Conservation (phyloP, 2,329 filamentous ascomycete genomes). For the Cercospora zeina region DNA sequence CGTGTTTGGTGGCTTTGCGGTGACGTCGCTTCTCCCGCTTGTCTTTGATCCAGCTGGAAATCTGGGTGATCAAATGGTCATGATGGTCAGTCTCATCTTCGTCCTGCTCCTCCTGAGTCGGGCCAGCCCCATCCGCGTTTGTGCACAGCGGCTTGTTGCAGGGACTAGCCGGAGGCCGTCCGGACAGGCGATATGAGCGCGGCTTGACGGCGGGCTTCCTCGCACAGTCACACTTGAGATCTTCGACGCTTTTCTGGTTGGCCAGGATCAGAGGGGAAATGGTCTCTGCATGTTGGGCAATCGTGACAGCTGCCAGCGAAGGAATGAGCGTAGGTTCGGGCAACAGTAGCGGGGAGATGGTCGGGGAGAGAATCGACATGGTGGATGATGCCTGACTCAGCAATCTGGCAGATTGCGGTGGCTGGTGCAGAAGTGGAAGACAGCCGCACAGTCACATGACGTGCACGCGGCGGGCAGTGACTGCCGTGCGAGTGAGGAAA, state of each 20-base stretch:
- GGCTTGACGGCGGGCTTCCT: conserved; percentile 44
- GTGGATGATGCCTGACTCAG: neutral
- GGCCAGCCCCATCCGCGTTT: conserved; percentile 17
- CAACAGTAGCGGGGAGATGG: neutral
- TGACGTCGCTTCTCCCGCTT: conserved; percentile 69
- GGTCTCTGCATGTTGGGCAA: conserved; percentile 47
- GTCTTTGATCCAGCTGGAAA: conserved; percentile 79
- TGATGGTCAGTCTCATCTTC: conserved; percentile 26
- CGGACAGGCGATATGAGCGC: conserved; percentile 44
- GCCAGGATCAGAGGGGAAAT: conserved; percentile 52
- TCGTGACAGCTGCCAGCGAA: conserved; percentile 47
- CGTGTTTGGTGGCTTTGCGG: conserved; percentile 39
- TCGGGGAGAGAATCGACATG: conserved; percentile 9
- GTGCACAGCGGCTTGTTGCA: conserved; percentile 30
- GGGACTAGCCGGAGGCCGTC: conserved; percentile 41
- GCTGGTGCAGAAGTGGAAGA: conserved; percentile 1
- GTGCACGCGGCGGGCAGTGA: neutral
- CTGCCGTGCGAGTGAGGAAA: conserved; percentile 15
- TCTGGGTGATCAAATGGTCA: conserved; percentile 55
- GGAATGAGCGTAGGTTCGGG: conserved; percentile 23
- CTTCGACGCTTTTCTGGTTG: conserved; percentile 48
- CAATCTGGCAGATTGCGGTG: neutral
- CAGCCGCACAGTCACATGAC: conserved; percentile 1
- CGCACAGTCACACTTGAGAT: conserved; percentile 43
- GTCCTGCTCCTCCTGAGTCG: conserved; percentile 20